Percentiles rank a stretch among this genome's conserved stretches.
These are phyloP conservation scores for Podaxis sp. DNA, from an alignment of 768 basidiomycete species.

Conservation along the genomic window DNA sequence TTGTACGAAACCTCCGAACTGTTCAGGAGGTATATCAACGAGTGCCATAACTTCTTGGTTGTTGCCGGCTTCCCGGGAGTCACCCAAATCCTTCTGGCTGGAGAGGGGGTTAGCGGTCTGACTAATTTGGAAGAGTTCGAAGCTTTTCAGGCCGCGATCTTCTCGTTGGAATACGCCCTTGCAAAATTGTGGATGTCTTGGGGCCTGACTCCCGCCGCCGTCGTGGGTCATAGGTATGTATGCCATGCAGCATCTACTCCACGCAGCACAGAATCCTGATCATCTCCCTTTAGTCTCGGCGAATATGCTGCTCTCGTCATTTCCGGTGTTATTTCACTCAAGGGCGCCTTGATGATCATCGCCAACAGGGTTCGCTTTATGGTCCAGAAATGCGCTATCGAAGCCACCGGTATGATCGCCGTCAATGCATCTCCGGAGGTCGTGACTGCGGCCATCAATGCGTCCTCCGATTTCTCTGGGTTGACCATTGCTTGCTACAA, in stretches of 20 bases:
- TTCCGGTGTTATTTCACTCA: constrained; percentile 53
- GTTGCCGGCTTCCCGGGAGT: constrained; percentile 45
- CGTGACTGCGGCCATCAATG: constrained; percentile 30
- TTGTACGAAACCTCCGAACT: constrained; percentile 47
- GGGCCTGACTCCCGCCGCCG: constrained; percentile 57
- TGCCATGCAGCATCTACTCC: background rate
- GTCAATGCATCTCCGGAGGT: constrained; percentile 34
- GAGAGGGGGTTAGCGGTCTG: constrained; percentile 7
- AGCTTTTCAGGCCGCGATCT: constrained; percentile 48
- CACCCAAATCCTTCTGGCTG: constrained; percentile 13
- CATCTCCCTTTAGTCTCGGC: constrained; percentile 46
- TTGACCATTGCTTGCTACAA: constrained; percentile 61
- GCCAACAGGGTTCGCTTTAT: constrained; percentile 57
- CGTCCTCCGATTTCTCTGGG: constrained; percentile 28
- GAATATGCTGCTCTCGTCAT: constrained; percentile 70
- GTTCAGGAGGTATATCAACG: constrained; percentile 51
- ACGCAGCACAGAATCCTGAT: background rate
- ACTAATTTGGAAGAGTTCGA: constrained; percentile 32
- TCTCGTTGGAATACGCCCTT: constrained; percentile 61
- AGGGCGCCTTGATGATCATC: constrained; percentile 54
- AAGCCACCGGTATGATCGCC: constrained; percentile 59
- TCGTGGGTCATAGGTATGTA: constrained; percentile 69
- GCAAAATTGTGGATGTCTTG: constrained; percentile 63
- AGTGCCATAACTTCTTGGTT: constrained; percentile 50
- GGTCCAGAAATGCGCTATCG: constrained; percentile 37